Conservation (phyloP, 331 rosid species). For the Stylosanthes scabra region DNA sequence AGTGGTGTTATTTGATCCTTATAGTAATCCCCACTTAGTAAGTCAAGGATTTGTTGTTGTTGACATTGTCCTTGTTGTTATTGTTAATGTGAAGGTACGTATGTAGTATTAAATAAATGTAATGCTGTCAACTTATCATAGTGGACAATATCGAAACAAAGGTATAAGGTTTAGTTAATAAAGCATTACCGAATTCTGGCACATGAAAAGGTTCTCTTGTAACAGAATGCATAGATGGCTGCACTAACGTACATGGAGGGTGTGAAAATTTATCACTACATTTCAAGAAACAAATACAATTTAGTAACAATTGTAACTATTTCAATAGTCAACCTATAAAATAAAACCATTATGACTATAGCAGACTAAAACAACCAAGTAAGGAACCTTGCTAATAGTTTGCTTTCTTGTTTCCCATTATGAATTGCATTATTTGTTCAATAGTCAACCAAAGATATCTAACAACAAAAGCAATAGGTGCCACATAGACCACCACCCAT, state of each 20-base stretch:
- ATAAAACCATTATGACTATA: conserved; percentile 18
- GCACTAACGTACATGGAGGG: conserved; percentile 90
- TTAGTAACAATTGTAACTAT: conserved; percentile 4
- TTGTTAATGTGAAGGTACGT: too few species aligned
- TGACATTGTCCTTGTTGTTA: too few species aligned
- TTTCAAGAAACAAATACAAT: conserved; percentile 44
- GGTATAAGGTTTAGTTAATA: conserved; percentile 19
- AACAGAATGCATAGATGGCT: conserved; percentile 74
- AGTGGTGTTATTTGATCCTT: too few species aligned
- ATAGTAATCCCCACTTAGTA: too few species aligned
- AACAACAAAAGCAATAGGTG: conserved; percentile 10
- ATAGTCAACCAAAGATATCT: conserved; percentile 18
- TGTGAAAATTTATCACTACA: conserved; percentile 85
- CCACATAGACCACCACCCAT: conserved; percentile 5
- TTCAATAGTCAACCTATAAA: background rate
- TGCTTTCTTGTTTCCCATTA: background rate
- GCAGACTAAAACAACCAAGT: conserved; percentile 29
- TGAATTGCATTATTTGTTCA: conserved; percentile 16
- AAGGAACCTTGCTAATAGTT: conserved; percentile 21
- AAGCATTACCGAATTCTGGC: conserved; percentile 77
- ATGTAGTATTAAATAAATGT: too few species aligned
- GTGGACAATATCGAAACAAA: background rate
- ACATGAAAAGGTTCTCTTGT: conserved; percentile 48
- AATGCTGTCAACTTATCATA: too few species aligned
- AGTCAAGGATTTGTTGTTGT: too few species aligned